These are phyloP conservation scores for Claviceps sp. DNA, from an alignment of 2,329 filamentous ascomycete genomes.

Conservation along the genomic window DNA sequence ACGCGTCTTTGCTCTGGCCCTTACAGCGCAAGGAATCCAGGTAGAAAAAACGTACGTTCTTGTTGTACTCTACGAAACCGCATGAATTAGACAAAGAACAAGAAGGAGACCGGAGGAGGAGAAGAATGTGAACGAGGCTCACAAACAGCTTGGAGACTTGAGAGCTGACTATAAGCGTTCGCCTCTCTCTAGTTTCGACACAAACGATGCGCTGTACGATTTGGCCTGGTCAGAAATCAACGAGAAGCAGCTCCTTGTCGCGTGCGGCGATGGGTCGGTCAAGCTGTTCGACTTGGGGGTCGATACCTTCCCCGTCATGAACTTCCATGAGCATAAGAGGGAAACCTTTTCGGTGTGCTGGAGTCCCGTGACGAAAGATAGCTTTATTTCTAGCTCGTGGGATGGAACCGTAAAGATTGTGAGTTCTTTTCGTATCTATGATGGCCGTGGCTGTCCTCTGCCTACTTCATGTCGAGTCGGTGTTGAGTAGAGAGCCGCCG, in stretches of 20 bases:
- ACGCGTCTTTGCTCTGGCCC: slow-evolving; percentile 67
- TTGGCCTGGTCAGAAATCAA: slow-evolving; percentile 91
- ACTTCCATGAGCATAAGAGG: slow-evolving; percentile 84
- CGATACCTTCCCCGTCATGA: slow-evolving; percentile 74
- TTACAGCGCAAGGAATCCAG: slow-evolving; percentile 73
- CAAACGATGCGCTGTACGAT: slow-evolving; percentile 93
- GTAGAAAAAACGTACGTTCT: slow-evolving; percentile 61
- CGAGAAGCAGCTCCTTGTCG: slow-evolving; percentile 83
- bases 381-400: slow-evolving; percentile 86
- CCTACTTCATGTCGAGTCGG: background rate
- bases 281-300: slow-evolving; percentile 85
- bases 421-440: slow-evolving; percentile 10
- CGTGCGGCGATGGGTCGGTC: slow-evolving; percentile 84
- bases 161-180: background rate
- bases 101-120: background rate
- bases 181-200: slow-evolving; percentile 60
- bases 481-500: background rate
- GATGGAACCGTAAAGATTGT: slow-evolving; percentile 89
- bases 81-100: too few species aligned
- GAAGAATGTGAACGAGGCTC: background rate
- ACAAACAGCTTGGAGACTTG: too few species aligned
- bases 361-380: slow-evolving; percentile 84
- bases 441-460: too few species aligned
- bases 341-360: slow-evolving; percentile 89
- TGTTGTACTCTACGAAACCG: too few species aligned